These are phyloP conservation scores for Aleurites moluccanus DNA, from an alignment of 441 rosid genomes.

Conservation along the genomic window DNA sequence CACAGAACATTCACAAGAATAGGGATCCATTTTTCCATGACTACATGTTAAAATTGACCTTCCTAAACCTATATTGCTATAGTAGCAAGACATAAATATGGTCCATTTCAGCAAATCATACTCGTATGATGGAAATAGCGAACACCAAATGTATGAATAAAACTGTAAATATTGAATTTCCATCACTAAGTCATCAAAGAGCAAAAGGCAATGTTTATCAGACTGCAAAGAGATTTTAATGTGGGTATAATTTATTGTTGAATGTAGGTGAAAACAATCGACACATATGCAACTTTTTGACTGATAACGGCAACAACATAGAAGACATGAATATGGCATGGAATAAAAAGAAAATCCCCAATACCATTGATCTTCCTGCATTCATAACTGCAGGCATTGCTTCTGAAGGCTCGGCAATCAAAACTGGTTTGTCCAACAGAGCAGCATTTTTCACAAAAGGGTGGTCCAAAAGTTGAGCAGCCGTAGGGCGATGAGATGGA, in stretches of 20 bases:
- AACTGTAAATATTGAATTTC: not conserved
- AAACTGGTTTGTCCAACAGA: slow-evolving; percentile 61
- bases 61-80: not conserved
- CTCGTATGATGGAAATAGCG: not conserved
- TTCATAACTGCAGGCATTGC: slow-evolving; percentile 39
- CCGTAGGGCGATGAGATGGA: slow-evolving; percentile 77
- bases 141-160: not conserved
- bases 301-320: not conserved
- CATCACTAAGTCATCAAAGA: not conserved
- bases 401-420: slow-evolving; percentile 41
- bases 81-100: not conserved
- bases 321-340: not conserved
- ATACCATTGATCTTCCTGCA: slow-evolving; percentile 60
- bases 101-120: not conserved
- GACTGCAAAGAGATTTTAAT: not conserved
- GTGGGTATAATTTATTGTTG: not conserved
- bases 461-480: slow-evolving; percentile 77
- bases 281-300: not conserved
- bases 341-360: slow-evolving; percentile 8
- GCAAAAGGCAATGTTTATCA: not conserved
- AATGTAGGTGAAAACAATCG: not conserved
- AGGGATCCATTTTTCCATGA: not conserved
- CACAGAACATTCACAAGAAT: not conserved
- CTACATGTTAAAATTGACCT: not conserved
- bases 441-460: slow-evolving; percentile 74